Evolutionary conservation across 2,329 filamentous ascomycete genomes (phyloP).

Genomic region (Westerdykella sp.): DNA sequence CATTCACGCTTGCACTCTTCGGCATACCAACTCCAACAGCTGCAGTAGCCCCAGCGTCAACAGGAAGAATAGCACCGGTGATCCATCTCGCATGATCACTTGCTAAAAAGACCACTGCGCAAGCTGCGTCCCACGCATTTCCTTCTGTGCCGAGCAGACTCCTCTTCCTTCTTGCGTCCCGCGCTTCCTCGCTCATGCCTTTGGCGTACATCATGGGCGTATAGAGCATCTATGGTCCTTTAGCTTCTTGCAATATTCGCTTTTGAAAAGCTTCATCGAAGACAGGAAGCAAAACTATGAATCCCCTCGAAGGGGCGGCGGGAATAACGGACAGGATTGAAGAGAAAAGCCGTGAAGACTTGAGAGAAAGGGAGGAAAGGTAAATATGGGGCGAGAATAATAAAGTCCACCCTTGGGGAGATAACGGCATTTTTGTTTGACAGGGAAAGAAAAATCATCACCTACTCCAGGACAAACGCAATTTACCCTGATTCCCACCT

Average conservation of each 20-base stretch:
- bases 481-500: conserved; percentile 48
- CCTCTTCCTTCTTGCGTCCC: conserved; percentile 45
- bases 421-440: not conserved
- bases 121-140: conserved; percentile 50
- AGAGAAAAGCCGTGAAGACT: too few species aligned
- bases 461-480: conserved; percentile 48
- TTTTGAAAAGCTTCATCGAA: too few species aligned
- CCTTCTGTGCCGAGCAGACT: conserved; percentile 51
- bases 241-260: too few species aligned
- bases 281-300: too few species aligned
- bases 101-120: conserved; percentile 48
- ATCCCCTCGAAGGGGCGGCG: too few species aligned
- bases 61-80: conserved; percentile 31
- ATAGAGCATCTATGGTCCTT: conserved; percentile 40
- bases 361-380: too few species aligned
- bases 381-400: not conserved
- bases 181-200: conserved; percentile 47
- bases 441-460: conserved; percentile 6
- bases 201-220: conserved; percentile 51
- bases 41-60: conserved; percentile 28
- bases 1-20: conserved; percentile 21
- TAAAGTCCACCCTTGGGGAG: not conserved
- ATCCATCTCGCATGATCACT: conserved; percentile 50
- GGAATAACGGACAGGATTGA: too few species aligned
- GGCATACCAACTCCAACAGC: conserved; percentile 23